A percentile compares a stretch with the other conserved stretches of the same genome.
Conservation (phyloP, 768 basidiomycete genomes). For the Pleurotus platypus region DNA sequence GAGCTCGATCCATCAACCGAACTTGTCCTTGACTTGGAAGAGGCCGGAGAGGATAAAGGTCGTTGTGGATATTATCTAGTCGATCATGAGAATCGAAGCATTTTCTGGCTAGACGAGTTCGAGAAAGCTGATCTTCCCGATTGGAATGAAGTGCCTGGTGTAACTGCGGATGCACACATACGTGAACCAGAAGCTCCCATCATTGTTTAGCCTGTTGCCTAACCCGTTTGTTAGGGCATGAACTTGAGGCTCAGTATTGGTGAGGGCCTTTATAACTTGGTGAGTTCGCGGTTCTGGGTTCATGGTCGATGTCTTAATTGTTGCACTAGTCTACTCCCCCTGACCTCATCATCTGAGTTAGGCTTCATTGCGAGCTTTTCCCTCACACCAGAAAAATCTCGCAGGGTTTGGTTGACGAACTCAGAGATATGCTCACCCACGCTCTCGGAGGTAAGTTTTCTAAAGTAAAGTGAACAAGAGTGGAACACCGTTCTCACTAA, state of each 20-base stretch:
- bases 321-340: neutral
- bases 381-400: slow-evolving; percentile 20
- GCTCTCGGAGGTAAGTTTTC: slow-evolving; percentile 7
- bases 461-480: too few relatives aligned
- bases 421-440: slow-evolving; percentile 20
- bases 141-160: slow-evolving; percentile 1
- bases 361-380: slow-evolving; percentile 33
- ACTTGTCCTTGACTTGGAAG: slow-evolving; percentile 35
- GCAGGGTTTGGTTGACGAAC: slow-evolving; percentile 13
- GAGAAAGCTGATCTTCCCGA: slow-evolving; percentile 13
- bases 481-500: neutral
- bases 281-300: neutral
- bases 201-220: neutral
- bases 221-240: slow-evolving; percentile 21
- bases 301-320: neutral
- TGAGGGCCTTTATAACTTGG: slow-evolving; percentile 8
- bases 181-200: slow-evolving; percentile 18
- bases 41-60: slow-evolving; percentile 11
- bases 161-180: slow-evolving; percentile 20
- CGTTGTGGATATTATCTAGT: slow-evolving; percentile 44
- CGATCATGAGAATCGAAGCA: slow-evolving; percentile 24
- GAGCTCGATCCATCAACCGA: slow-evolving; percentile 23
- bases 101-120: slow-evolving; percentile 43
- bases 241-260: slow-evolving; percentile 33
- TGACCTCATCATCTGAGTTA: slow-evolving; percentile 9